A percentile compares a stretch with the other conserved stretches of the same genome.
phyloP scores from a whole-genome alignment of 2,329 filamentous ascomycete genomes.

The Claviceps maximensis region DNA sequence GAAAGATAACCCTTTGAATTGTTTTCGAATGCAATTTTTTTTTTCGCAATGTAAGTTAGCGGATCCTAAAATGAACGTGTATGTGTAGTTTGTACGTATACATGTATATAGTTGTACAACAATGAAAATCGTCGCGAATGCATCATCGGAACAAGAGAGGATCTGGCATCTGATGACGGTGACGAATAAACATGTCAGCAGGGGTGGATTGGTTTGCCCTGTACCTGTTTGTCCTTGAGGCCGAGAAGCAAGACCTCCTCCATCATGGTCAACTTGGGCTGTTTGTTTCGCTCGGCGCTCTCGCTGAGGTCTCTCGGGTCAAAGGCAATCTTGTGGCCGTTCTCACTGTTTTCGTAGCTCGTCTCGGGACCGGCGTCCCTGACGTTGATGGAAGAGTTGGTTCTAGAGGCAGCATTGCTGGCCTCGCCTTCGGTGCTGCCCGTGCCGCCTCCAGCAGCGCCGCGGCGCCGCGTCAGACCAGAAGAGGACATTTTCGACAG shows the following conservation, averaged over 20 bases:
- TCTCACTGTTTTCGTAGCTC: conserved; percentile 82
- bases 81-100: background rate
- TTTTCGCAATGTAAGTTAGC: conserved; percentile 6
- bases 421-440: conserved; percentile 44
- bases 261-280: conserved; percentile 97
- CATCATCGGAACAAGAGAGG: background rate
- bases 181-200: background rate
- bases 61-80: background rate
- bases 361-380: conserved; percentile 53
- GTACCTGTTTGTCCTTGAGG: conserved; percentile 95
- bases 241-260: conserved; percentile 93
- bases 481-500: conserved; percentile 26
- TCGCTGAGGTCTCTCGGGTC: conserved; percentile 96
- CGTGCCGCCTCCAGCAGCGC: conserved; percentile 53
- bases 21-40: background rate
- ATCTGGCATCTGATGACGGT: background rate
- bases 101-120: background rate
- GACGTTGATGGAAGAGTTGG: conserved; percentile 41
- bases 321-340: conserved; percentile 97
- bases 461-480: conserved; percentile 51
- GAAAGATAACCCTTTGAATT: conserved; percentile 74
- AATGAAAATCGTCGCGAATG: background rate
- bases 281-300: conserved; percentile 89
- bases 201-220: conserved; percentile 11
- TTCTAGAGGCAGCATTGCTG: conserved; percentile 39